These are phyloP conservation scores for Leucosporidium creatinivorum DNA, from an alignment of 768 basidiomycete genomes.

Conservation along the genomic window DNA sequence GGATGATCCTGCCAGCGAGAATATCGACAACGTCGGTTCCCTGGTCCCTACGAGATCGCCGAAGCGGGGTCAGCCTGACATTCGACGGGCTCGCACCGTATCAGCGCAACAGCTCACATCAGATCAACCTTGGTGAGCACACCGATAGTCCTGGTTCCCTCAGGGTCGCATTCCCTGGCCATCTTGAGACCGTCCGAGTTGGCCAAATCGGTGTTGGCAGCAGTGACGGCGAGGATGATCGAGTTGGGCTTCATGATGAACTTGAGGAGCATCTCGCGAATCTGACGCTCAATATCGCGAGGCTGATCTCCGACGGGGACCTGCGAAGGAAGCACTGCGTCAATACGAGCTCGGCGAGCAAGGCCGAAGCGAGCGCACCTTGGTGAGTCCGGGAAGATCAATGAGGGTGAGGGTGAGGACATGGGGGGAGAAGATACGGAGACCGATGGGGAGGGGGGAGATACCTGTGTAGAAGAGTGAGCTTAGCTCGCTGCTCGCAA, in stretches of 20 bases:
- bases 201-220: conserved; percentile 92
- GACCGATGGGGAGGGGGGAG: conserved; percentile 92
- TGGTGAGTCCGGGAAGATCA: conserved; percentile 85
- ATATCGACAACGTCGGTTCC: conserved; percentile 99
- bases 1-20: conserved; percentile 92
- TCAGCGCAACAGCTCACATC: conserved; percentile 53
- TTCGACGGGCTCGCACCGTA: neutral
- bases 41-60: conserved; percentile 62
- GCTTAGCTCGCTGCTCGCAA: neutral
- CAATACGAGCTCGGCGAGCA: neutral
- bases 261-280: conserved; percentile 90
- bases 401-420: conserved; percentile 95
- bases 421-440: conserved; percentile 94
- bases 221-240: conserved; percentile 93
- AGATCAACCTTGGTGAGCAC: conserved; percentile 97
- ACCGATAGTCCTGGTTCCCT: conserved; percentile 93
- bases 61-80: neutral
- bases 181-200: conserved; percentile 96
- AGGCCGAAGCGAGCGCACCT: conserved; percentile 28
- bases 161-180: conserved; percentile 94
- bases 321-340: neutral
- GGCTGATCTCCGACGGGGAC: conserved; percentile 58
- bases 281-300: conserved; percentile 94
- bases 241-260: conserved; percentile 92
- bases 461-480: conserved; percentile 53